Evolutionary conservation across 2,329 filamentous ascomycete genomes (phyloP).

Genomic region (Rutstroemia sydowiana): DNA sequence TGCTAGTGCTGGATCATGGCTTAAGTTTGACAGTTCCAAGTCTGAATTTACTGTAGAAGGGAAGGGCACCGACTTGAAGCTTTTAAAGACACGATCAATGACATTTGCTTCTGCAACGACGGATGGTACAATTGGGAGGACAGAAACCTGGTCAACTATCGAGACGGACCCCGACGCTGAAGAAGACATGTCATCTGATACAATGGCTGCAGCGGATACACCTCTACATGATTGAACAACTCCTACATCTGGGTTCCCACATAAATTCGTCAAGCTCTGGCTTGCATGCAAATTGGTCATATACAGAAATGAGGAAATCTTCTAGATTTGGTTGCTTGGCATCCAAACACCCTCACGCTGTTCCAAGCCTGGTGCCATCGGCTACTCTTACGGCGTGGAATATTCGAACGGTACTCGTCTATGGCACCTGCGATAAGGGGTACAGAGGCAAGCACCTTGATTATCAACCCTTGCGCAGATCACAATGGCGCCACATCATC

Average conservation of each 20-base stretch:
- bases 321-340: no score
- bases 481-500: no score
- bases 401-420: no score
- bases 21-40: slow-evolving; percentile 6
- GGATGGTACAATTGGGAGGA: background rate
- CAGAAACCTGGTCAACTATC: slow-evolving; percentile 6
- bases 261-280: background rate
- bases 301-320: background rate
- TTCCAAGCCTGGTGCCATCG: no score
- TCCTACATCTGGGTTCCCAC: no score
- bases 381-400: no score
- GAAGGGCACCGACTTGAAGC: background rate
- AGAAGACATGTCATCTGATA: slow-evolving; percentile 6
- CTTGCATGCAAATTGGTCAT: background rate
- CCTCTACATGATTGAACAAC: background rate
- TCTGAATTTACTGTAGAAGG: slow-evolving; percentile 3
- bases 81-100: background rate
- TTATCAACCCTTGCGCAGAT: no score
- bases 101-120: slow-evolving; percentile 6
- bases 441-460: no score
- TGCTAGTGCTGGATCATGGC: slow-evolving; percentile 7
- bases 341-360: no score
- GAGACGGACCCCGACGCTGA: background rate
- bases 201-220: slow-evolving; percentile 3
- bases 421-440: no score